Evolutionary conservation across 345 rosid species (phyloP), one percentile per base, ranked within the genome.

Genomic region (Bretschneidera sinensis): DNA sequence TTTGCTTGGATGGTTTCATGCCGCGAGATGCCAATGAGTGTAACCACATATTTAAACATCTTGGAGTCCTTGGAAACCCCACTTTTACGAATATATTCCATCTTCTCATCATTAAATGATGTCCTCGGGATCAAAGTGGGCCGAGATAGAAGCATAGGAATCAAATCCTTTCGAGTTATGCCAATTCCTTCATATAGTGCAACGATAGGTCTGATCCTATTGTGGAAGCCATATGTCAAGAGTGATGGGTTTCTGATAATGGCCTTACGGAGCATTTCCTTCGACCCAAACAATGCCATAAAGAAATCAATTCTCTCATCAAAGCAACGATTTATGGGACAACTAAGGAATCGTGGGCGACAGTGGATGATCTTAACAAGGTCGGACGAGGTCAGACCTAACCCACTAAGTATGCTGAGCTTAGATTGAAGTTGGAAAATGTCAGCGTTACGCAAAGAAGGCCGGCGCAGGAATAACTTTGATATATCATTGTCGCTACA

Each of bases 201-300:
- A n/a, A n/a, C 63, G 23, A 53, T 64, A 15, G 87, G 82, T 33
- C 76, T 78, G 28, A 85, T 69, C 60, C 21, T 52, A 21, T 68
- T 50, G 52, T 78, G 79, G 48, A 82, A 75, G 24, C 80, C 84
- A 64, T 82, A 80, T 9, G 78, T 80, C 72, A 85, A 64, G n/a
- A 85, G 73, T 0, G 87, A 85, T 31, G 91, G 91, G 57, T 85
- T 82, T 54, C 87, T 69, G 24, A 82, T 34, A 71, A 85, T 70
- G 43, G 87, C 84, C 67, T 80, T 80, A 9, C 71, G 75, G 7
- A 82, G 72, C 68, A 76, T 22, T 23, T 80, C 84, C 59, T 48
- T 61, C 5, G 87, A 74, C 24, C 81, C 85, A 48, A 82, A 82
- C 55, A 82, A 61, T 9, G 49, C 43, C 55, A 55, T 35, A 63